Evolutionary conservation across 345 rosid genomes (phyloP).

Genomic region (Mercurialis annua): DNA sequence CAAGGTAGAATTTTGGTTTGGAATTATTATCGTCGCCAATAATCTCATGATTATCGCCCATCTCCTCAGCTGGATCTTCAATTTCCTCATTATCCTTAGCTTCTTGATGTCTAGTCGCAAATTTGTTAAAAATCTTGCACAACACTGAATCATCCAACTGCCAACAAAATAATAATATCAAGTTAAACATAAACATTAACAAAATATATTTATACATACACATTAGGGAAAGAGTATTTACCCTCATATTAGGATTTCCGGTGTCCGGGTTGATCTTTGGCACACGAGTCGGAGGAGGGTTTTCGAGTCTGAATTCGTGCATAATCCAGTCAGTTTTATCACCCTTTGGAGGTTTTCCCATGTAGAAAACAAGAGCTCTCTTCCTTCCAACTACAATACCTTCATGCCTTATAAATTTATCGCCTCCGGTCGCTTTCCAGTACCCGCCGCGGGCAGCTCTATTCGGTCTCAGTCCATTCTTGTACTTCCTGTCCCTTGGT

Average conservation of each 20-base stretch:
- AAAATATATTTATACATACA: too few relatives aligned
- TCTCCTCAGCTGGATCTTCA: neutral
- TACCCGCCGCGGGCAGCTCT: conserved; percentile 19
- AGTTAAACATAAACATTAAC: too few relatives aligned
- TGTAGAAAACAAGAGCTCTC: conserved; percentile 19
- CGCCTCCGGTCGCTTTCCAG: conserved; percentile 29
- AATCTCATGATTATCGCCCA: neutral
- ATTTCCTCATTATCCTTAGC: too few relatives aligned
- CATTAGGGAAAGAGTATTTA: neutral
- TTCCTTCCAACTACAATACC: neutral
- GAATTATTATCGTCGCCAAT: neutral
- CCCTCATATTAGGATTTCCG: conserved; percentile 23
- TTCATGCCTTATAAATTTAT: neutral
- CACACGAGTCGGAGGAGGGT: neutral
- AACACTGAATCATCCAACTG: conserved; percentile 33
- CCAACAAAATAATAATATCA: neutral
- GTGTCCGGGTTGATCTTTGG: neutral
- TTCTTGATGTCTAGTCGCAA: neutral
- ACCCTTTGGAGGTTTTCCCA: conserved; percentile 16
- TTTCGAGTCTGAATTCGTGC: conserved; percentile 21
- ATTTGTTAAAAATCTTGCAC: conserved; percentile 23
- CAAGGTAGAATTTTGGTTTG: neutral
- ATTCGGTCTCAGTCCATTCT: conserved; percentile 18
- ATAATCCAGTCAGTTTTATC: conserved; percentile 31
- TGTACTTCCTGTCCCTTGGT: conserved; percentile 22